Conservation (phyloP, 352 stramenopile genomes). For the Globisporangium cystogenes region DNA sequence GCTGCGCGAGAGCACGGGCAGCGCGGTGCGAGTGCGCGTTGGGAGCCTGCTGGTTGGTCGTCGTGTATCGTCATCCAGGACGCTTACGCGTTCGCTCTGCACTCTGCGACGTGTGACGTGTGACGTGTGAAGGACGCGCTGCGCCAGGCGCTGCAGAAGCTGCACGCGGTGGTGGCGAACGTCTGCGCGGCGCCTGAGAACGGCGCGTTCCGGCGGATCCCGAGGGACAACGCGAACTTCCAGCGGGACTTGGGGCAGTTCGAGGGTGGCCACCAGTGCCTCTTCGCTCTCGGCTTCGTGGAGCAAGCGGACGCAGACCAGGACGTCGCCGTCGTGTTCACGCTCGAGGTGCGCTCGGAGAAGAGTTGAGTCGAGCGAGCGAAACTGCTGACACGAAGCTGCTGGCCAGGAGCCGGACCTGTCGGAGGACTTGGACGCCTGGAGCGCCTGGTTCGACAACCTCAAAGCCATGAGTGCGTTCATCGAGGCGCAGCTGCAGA, state of each 20-base stretch:
- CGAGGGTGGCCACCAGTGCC: conserved; percentile 45
- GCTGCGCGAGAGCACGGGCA: conserved; percentile 34
- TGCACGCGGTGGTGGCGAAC: conserved; percentile 48
- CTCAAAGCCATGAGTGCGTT: conserved; percentile 61
- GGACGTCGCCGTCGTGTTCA: conserved; percentile 35
- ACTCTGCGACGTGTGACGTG: too few species aligned
- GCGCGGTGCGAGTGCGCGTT: conserved; percentile 14
- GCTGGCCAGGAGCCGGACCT: conserved; percentile 64
- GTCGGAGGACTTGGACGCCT: conserved; percentile 64
- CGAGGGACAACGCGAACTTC: conserved; percentile 67
- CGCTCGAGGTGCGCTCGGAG: conserved; percentile 58
- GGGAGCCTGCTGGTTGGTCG: too few species aligned
- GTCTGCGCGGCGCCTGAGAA: conserved; percentile 74
- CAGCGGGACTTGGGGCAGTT: conserved; percentile 62
- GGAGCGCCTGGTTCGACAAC: conserved; percentile 77
- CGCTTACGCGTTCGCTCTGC: not conserved
- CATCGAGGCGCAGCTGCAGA: conserved; percentile 26
- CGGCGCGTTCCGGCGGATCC: conserved; percentile 59
- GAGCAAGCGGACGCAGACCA: conserved; percentile 42
- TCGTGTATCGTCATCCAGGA: too few species aligned
- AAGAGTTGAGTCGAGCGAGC: not conserved
- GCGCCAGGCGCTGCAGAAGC: conserved; percentile 36
- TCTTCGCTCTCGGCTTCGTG: conserved; percentile 71
- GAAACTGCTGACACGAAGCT: too few species aligned
- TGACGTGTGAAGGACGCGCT: conserved; percentile 23